phyloP scores from a whole-genome alignment of 108 stramenopile species.

The Fistulifera solaris region DNA sequence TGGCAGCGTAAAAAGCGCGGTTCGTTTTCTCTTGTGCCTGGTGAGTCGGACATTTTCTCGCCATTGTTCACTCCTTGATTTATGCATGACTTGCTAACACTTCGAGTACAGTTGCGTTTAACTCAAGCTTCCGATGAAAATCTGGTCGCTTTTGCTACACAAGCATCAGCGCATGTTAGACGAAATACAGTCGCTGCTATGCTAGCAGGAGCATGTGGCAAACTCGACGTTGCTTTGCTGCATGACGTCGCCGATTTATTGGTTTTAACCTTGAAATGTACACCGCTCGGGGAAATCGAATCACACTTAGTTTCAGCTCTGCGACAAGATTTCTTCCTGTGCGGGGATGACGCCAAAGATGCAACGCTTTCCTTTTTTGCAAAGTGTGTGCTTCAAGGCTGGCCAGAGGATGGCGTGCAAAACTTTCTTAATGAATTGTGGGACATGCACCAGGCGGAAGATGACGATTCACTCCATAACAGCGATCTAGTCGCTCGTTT shows the following conservation, averaged over 20 bases:
- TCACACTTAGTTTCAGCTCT: background rate
- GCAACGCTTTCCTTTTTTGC: background rate
- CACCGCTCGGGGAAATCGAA: background rate
- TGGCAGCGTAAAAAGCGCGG: background rate
- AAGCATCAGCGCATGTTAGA: background rate
- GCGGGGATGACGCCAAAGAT: background rate
- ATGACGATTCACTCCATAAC: constrained; percentile 5
- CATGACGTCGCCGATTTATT: background rate
- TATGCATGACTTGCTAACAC: background rate
- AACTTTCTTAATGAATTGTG: constrained; percentile 12
- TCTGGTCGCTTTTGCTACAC: background rate
- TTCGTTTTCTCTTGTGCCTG: constrained; percentile 1
- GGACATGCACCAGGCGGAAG: constrained; percentile 17
- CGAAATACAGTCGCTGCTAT: background rate
- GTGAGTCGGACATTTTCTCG: background rate
- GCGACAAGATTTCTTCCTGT: background rate
- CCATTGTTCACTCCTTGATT: too few relatives aligned
- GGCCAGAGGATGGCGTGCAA: background rate
- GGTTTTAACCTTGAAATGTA: background rate
- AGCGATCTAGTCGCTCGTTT: constrained; percentile 20
- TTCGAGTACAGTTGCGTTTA: background rate
- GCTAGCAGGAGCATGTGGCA: background rate
- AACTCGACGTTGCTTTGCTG: background rate
- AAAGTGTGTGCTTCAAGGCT: background rate
- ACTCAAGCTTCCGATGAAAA: background rate